Evolutionary conservation across 192 early-diverging fungal genomes (phyloP).

Genomic region (Coemansia aciculifera): DNA sequence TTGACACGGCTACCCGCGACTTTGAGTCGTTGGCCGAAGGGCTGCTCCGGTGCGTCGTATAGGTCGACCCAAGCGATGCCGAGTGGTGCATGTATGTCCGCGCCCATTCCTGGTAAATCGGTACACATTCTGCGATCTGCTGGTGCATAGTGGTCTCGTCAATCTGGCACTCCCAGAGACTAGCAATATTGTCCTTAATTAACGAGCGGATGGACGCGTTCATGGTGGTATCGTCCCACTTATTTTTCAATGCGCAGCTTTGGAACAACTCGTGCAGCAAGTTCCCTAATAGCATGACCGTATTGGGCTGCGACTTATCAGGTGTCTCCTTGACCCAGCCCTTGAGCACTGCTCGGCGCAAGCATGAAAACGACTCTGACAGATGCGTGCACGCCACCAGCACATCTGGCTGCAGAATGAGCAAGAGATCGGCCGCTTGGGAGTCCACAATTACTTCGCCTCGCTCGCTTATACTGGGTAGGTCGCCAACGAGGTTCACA

Average conservation of each 20-base stretch:
- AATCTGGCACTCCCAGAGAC: conserved; percentile 73
- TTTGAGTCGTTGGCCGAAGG: not conserved
- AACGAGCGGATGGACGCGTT: conserved; percentile 50
- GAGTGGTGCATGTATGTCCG: conserved; percentile 43
- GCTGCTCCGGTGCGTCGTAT: conserved; percentile 15
- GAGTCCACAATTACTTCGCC: conserved; percentile 58
- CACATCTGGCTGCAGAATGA: conserved; percentile 77
- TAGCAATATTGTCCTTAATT: conserved; percentile 58
- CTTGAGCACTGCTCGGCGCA: conserved; percentile 76
- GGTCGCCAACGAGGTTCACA: conserved; percentile 51
- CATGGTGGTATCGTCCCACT: conserved; percentile 62
- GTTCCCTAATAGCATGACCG: conserved; percentile 71
- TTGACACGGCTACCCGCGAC: conserved; percentile 58
- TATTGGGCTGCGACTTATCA: conserved; percentile 50
- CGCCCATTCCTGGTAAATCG: conserved; percentile 59
- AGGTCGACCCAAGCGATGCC: conserved; percentile 18
- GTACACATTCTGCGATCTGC: conserved; percentile 57
- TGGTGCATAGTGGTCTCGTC: conserved; percentile 57
- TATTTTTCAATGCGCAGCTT: conserved; percentile 56
- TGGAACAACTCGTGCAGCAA: conserved; percentile 87
- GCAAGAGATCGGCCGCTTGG: conserved; percentile 52
- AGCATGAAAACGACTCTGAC: conserved; percentile 73
- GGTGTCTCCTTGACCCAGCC: conserved; percentile 58
- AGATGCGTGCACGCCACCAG: conserved; percentile 76
- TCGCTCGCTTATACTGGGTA: conserved; percentile 7